Conservation (phyloP, 495 filamentous ascomycete genomes). For the Xylaria longipes region DNA sequence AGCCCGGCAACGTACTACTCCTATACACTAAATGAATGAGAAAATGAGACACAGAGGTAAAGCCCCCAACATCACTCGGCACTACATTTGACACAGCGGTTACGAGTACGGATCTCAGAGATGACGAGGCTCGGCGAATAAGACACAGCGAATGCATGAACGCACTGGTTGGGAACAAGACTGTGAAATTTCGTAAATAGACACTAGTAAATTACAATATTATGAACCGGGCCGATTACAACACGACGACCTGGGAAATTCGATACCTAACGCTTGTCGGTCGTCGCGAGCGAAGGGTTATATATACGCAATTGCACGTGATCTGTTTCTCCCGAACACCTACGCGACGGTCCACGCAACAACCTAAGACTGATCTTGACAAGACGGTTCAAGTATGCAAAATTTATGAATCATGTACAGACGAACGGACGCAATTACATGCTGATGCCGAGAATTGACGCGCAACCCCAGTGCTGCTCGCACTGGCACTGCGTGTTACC, state of each 20-base stretch:
- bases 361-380: neutral
- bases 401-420: slow-evolving; percentile 24
- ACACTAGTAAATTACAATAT: slow-evolving; percentile 49
- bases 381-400: slow-evolving; percentile 2
- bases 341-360: neutral
- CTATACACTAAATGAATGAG: neutral
- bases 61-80: neutral
- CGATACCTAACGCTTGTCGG: neutral
- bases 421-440: slow-evolving; percentile 28
- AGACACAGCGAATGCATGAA: neutral
- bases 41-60: neutral
- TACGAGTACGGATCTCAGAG: neutral
- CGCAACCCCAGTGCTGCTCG: slow-evolving; percentile 81
- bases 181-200: slow-evolving; percentile 33
- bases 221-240: slow-evolving; percentile 40
- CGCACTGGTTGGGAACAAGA: slow-evolving; percentile 1
- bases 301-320: slow-evolving; percentile 10
- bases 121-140: neutral
- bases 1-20: neutral
- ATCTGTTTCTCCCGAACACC: neutral
- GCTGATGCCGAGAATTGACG: slow-evolving; percentile 42
- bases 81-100: neutral
- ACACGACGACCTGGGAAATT: neutral
- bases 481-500: slow-evolving; percentile 67
- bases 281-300: neutral